Conservation (phyloP, 345 rosid species). For the Theobroma cacao region DNA sequence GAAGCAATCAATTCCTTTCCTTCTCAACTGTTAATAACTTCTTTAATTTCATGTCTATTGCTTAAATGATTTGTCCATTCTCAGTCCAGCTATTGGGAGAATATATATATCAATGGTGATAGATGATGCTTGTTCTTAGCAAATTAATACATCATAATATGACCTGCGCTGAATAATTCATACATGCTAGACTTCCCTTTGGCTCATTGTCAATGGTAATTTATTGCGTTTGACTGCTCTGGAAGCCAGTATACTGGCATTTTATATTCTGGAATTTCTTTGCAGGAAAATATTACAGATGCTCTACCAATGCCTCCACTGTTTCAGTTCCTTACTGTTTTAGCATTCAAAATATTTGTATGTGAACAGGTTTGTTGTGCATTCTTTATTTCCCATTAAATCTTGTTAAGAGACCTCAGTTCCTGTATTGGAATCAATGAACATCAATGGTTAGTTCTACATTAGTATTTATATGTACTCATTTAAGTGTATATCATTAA, state of each 20-base stretch:
- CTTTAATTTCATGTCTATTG: neutral
- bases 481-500: neutral
- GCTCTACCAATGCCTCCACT: slow-evolving; percentile 93
- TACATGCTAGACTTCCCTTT: neutral
- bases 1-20: neutral
- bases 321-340: slow-evolving; percentile 79
- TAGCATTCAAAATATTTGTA: slow-evolving; percentile 81
- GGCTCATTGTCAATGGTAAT: neutral
- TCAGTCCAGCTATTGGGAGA: neutral
- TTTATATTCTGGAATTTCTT: slow-evolving; percentile 12
- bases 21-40: neutral
- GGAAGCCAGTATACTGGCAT: neutral
- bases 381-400: neutral
- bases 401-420: neutral
- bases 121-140: neutral
- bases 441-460: neutral
- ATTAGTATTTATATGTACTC: neutral
- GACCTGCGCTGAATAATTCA: no score
- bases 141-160: neutral
- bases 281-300: slow-evolving; percentile 71
- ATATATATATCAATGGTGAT: neutral
- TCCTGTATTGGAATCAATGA: neutral
- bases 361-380: slow-evolving; percentile 61
- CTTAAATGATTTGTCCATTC: neutral
- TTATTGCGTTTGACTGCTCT: slow-evolving; percentile 2